Percentiles rank a stretch among this genome's conserved stretches.
phyloP scores from a whole-genome alignment of 2,329 filamentous ascomycete species.

The Cladobotryum protrusum region DNA sequence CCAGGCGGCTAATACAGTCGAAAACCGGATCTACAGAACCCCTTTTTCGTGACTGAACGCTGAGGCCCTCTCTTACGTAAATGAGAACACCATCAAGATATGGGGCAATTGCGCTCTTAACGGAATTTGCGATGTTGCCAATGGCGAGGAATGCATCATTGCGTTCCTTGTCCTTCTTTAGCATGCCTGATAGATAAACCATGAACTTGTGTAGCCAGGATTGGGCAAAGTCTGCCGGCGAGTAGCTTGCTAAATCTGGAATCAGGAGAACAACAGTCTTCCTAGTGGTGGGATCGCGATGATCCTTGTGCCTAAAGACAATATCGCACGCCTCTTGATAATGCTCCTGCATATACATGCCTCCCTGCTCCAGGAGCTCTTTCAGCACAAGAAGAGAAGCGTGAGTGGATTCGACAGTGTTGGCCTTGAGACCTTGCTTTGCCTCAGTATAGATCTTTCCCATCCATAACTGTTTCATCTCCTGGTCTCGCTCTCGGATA shows the following conservation, averaged over 20 bases:
- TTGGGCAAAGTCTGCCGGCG: constrained; percentile 81
- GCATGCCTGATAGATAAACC: constrained; percentile 87
- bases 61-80: constrained; percentile 86
- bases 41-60: constrained; percentile 64
- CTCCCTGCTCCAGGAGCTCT: constrained; percentile 86
- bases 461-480: constrained; percentile 84
- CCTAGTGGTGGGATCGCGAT: constrained; percentile 79
- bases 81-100: constrained; percentile 93
- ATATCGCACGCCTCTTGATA: constrained; percentile 92
- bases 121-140: constrained; percentile 91
- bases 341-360: constrained; percentile 98
- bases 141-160: constrained; percentile 95
- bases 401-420: constrained; percentile 82
- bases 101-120: constrained; percentile 88
- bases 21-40: constrained; percentile 76
- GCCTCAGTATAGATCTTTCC: constrained; percentile 85
- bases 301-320: constrained; percentile 86
- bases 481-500: constrained; percentile 84
- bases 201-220: constrained; percentile 92
- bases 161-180: constrained; percentile 90
- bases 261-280: constrained; percentile 88
- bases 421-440: constrained; percentile 68
- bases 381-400: constrained; percentile 91
- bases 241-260: constrained; percentile 86
- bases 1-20: constrained; percentile 94